Conservation (phyloP, 257 asterid species). For the Datura wrightii region DNA sequence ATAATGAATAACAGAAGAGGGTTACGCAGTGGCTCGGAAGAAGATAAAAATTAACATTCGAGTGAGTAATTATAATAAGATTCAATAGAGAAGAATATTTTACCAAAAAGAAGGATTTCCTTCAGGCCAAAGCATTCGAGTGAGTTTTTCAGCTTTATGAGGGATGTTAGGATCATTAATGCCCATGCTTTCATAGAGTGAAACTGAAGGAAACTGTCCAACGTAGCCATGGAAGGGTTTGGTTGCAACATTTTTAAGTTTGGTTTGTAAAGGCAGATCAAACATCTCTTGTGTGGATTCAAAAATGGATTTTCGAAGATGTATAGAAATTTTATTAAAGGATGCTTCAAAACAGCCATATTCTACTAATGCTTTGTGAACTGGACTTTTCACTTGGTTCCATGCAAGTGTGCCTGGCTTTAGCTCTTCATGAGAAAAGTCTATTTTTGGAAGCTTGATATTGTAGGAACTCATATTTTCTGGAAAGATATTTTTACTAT, state of each 20-base stretch:
- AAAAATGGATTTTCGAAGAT: constrained; percentile 44
- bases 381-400: constrained; percentile 47
- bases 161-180: constrained; percentile 44
- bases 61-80: too few relatives aligned
- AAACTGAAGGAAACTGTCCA: constrained; percentile 53
- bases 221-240: constrained; percentile 65
- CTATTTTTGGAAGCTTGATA: constrained; percentile 54
- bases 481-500: constrained; percentile 33
- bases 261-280: constrained; percentile 58
- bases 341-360: constrained; percentile 72
- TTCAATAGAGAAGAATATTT: neutral
- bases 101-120: constrained; percentile 64
- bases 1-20: too few relatives aligned
- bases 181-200: constrained; percentile 66
- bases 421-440: constrained; percentile 46
- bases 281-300: constrained; percentile 48
- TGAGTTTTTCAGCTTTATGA: constrained; percentile 42
- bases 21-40: too few relatives aligned
- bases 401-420: constrained; percentile 42
- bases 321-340: constrained; percentile 40
- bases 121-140: constrained; percentile 55
- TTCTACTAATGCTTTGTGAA: constrained; percentile 49
- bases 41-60: too few relatives aligned
- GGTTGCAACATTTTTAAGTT: constrained; percentile 48
- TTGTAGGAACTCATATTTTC: constrained; percentile 49